Evolutionary conservation across 192 early-diverging fungal genomes (phyloP).

Genomic region (Neocallimastix lanati): DNA sequence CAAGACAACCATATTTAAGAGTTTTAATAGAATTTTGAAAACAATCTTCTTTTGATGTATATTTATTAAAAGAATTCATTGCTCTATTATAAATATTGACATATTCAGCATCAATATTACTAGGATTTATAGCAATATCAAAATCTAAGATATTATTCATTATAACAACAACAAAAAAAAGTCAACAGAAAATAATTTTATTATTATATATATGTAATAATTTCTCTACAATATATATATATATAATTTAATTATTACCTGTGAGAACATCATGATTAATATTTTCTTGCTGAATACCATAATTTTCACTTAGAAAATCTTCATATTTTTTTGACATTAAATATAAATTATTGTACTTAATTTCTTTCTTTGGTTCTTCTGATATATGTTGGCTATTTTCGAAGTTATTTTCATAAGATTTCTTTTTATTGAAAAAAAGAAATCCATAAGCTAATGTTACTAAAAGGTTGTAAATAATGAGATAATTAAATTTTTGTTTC

Average conservation of each 20-base stretch:
- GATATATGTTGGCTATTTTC: not conserved
- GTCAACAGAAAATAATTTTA: no score
- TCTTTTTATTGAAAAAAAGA: not conserved
- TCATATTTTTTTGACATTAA: not conserved
- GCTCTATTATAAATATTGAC: not conserved
- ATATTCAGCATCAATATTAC: not conserved
- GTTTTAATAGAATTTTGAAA: not conserved
- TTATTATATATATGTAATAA: no score
- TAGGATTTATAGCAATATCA: not conserved
- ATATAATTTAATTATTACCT: not conserved
- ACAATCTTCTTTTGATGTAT: not conserved
- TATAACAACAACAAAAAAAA: no score
- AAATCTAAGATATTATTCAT: no score
- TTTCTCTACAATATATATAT: no score
- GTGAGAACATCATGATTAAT: not conserved
- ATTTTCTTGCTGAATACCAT: not conserved
- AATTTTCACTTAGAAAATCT: not conserved
- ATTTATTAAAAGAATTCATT: not conserved
- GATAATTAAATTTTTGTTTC: not conserved
- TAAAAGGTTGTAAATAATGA: not conserved
- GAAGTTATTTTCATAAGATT: not conserved
- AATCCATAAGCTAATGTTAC: not conserved
- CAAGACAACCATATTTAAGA: not conserved
- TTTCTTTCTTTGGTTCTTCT: not conserved
- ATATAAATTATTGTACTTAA: not conserved